These are phyloP conservation scores for Pythium apleroticum DNA, from an alignment of 352 stramenopile genomes.

Conservation along the genomic window DNA sequence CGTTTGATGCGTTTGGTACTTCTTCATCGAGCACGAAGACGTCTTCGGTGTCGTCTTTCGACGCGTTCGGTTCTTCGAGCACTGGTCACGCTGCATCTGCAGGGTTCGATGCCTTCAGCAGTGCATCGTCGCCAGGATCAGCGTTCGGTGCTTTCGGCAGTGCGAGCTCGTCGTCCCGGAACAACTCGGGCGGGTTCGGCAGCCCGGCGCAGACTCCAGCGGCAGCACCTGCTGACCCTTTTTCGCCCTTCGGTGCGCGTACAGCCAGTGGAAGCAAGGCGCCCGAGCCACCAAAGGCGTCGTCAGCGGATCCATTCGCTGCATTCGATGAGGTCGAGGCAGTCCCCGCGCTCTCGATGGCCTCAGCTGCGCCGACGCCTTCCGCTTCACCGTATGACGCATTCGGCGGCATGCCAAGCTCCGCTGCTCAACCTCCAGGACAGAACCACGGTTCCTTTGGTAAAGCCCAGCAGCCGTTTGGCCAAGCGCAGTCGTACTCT, in stretches of 20 bases:
- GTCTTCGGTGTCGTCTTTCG: conserved; percentile 25
- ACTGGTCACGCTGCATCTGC: not conserved
- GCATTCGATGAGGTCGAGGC: conserved; percentile 60
- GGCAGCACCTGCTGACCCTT: conserved; percentile 39
- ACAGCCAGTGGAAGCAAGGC: conserved; percentile 23
- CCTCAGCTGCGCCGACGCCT: conserved; percentile 2
- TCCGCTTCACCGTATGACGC: conserved; percentile 20
- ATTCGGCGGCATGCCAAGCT: conserved; percentile 10
- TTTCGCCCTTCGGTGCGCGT: conserved; percentile 30
- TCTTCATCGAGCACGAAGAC: conserved; percentile 11
- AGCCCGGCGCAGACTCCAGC: conserved; percentile 6
- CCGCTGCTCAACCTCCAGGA: not conserved
- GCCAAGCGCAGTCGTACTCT: conserved; percentile 16
- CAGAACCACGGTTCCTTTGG: not conserved
- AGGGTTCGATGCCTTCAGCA: conserved; percentile 19
- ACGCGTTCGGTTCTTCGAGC: conserved; percentile 26
- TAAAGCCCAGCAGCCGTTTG: conserved; percentile 9
- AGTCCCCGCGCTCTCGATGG: conserved; percentile 7
- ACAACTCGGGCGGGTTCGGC: conserved; percentile 21
- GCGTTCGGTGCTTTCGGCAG: conserved; percentile 16
- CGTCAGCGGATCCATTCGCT: conserved; percentile 27
- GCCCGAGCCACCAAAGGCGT: conserved; percentile 16
- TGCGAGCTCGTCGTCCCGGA: conserved; percentile 19
- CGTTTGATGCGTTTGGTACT: conserved; percentile 23
- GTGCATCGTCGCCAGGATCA: conserved; percentile 11